Evolutionary conservation across 2,329 filamentous ascomycete genomes (phyloP).

Genomic region (Pyrenophora teres): DNA sequence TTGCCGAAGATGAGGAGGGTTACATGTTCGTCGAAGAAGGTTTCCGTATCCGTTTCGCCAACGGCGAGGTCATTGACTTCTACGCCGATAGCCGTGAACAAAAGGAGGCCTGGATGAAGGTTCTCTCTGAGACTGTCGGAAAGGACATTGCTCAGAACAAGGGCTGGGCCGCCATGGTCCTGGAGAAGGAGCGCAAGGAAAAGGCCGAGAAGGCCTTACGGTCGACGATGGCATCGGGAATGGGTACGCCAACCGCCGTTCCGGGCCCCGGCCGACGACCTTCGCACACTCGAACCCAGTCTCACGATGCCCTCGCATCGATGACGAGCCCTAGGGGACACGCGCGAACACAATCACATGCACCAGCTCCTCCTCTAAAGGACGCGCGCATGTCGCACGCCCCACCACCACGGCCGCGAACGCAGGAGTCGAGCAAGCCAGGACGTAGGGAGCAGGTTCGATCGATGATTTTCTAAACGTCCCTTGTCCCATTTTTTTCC

Average conservation of each 20-base stretch:
- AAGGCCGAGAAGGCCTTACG: slow-evolving; percentile 31
- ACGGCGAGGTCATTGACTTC: slow-evolving; percentile 97
- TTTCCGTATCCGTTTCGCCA: slow-evolving; percentile 97
- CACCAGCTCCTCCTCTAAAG: slow-evolving; percentile 39
- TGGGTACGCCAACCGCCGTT: slow-evolving; percentile 21
- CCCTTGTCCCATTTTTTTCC: slow-evolving; percentile 7
- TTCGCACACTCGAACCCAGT: slow-evolving; percentile 37
- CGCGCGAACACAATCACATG: slow-evolving; percentile 40
- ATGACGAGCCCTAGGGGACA: slow-evolving; percentile 37
- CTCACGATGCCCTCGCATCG: slow-evolving; percentile 28
- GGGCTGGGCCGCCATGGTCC: slow-evolving; percentile 66
- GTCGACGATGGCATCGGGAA: slow-evolving; percentile 28
- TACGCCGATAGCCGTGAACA: slow-evolving; percentile 87
- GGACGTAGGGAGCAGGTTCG: slow-evolving; percentile 47
- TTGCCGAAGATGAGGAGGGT: slow-evolving; percentile 96
- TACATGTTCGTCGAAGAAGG: slow-evolving; percentile 99
- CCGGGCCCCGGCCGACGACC: slow-evolving; percentile 15
- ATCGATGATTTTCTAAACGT: slow-evolving; percentile 49
- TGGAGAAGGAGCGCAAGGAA: slow-evolving; percentile 52
- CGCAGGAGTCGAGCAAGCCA: slow-evolving; percentile 27
- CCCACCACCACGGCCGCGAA: slow-evolving; percentile 38
- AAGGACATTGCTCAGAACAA: slow-evolving; percentile 58
- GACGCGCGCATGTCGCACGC: slow-evolving; percentile 32
- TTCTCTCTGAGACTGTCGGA: slow-evolving; percentile 72
- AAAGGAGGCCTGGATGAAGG: slow-evolving; percentile 95